Conservation (phyloP, 805 yeast genomes). For the Debaryomyces tyrocola region DNA sequence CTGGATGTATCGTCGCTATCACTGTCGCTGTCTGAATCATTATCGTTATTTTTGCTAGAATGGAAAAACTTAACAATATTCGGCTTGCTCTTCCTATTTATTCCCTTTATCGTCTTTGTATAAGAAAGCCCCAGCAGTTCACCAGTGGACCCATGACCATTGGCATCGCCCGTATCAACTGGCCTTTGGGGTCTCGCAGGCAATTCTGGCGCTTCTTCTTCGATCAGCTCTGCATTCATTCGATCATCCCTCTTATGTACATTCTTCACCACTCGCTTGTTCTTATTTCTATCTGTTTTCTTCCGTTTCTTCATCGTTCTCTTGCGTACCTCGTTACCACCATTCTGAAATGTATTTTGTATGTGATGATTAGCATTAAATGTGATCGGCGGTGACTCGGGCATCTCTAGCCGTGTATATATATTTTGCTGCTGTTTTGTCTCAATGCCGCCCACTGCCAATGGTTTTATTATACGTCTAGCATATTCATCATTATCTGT, state of each 20-base stretch:
- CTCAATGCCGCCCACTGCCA: slow-evolving; percentile 6
- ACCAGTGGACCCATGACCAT: no score
- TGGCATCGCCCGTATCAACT: not conserved
- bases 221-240: not conserved
- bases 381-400: slow-evolving; percentile 33
- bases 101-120: slow-evolving; percentile 10
- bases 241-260: not conserved
- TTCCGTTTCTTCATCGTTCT: not conserved
- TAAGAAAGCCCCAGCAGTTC: slow-evolving; percentile 1
- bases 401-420: slow-evolving; percentile 7
- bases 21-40: slow-evolving; percentile 10
- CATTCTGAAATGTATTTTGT: slow-evolving; percentile 13
- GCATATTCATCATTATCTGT: slow-evolving; percentile 23
- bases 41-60: not conserved
- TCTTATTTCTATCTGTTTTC: not conserved
- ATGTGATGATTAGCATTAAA: slow-evolving; percentile 24
- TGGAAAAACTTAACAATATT: slow-evolving; percentile 6
- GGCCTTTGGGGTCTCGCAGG: not conserved
- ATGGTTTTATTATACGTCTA: slow-evolving; percentile 19
- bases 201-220: not conserved
- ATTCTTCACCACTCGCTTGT: not conserved
- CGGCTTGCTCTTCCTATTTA: slow-evolving; percentile 4
- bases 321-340: not conserved
- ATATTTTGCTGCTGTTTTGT: not conserved
- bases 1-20: slow-evolving; percentile 14